Conservation (phyloP, 2,329 filamentous ascomycete genomes). For the Verticillium zaregamsianum region DNA sequence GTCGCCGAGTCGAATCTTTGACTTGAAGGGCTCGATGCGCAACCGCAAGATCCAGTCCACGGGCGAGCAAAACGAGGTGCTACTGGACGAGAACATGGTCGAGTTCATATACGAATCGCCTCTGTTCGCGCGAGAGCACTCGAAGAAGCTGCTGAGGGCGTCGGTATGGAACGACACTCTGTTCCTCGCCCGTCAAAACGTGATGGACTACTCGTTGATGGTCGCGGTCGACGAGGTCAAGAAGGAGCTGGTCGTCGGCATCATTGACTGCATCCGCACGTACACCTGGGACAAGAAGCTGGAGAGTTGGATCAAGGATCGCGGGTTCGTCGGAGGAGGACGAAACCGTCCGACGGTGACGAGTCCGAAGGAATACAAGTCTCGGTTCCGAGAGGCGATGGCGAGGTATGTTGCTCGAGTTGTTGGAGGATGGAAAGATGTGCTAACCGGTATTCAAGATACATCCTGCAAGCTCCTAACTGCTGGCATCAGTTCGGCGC, state of each 20-base stretch:
- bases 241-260: conserved; percentile 92
- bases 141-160: conserved; percentile 85
- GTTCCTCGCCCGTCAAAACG: conserved; percentile 89
- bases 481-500: conserved; percentile 68
- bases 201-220: conserved; percentile 99
- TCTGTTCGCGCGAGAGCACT: conserved; percentile 91
- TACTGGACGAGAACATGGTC: conserved; percentile 97
- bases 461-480: conserved; percentile 70
- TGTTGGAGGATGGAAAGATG: neutral
- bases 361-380: conserved; percentile 96
- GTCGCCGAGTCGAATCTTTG: conserved; percentile 82
- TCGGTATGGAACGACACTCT: conserved; percentile 98
- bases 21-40: conserved; percentile 96
- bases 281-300: conserved; percentile 99
- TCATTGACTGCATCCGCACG: conserved; percentile 96
- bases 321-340: conserved; percentile 72
- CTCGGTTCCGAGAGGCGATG: conserved; percentile 94
- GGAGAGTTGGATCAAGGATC: conserved; percentile 99
- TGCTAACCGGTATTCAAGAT: conserved; percentile 35
- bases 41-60: conserved; percentile 97
- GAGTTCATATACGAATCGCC: conserved; percentile 98
- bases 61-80: conserved; percentile 91
- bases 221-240: conserved; percentile 88
- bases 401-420: conserved; percentile 60
- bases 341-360: conserved; percentile 91